Conservation (phyloP, 495 filamentous ascomycete species). For the Aspergillus panamensis region DNA sequence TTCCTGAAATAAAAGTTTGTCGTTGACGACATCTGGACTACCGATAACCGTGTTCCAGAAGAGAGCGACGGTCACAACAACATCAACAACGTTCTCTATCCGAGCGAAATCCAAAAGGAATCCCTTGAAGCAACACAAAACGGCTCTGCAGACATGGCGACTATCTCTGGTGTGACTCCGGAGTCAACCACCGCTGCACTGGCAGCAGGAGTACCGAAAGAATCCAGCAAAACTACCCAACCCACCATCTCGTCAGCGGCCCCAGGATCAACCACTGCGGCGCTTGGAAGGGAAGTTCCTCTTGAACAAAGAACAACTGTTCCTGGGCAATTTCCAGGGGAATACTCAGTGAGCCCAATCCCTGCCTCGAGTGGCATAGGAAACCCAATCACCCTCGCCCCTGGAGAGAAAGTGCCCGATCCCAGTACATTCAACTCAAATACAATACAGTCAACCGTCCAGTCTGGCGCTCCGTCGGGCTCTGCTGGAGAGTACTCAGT, state of each 20-base stretch:
- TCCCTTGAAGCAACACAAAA: slow-evolving; percentile 33
- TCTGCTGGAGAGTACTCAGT: slow-evolving; percentile 60
- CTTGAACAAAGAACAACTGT: slow-evolving; percentile 51
- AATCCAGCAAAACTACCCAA: slow-evolving; percentile 30
- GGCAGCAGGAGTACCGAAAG: slow-evolving; percentile 64
- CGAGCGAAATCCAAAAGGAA: slow-evolving; percentile 59
- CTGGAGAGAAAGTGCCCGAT: slow-evolving; percentile 79
- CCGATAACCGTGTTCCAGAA: slow-evolving; percentile 70
- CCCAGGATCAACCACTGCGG: slow-evolving; percentile 63
- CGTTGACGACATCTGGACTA: slow-evolving; percentile 83
- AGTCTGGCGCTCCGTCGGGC: slow-evolving; percentile 68
- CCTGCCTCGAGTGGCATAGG: slow-evolving; percentile 73
- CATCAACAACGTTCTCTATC: slow-evolving; percentile 83
- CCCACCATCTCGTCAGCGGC: slow-evolving; percentile 37
- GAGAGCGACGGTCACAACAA: slow-evolving; percentile 75
- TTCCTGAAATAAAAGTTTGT: slow-evolving; percentile 62
- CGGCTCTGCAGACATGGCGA: slow-evolving; percentile 34
- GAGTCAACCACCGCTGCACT: slow-evolving; percentile 71
- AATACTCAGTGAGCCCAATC: slow-evolving; percentile 64
- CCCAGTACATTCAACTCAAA: slow-evolving; percentile 48
- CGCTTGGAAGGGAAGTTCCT: slow-evolving; percentile 60
- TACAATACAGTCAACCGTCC: slow-evolving; percentile 56
- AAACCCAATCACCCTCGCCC: slow-evolving; percentile 71
- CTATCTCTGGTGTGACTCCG: slow-evolving; percentile 67
- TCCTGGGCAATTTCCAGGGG: slow-evolving; percentile 51